phyloP scores from a whole-genome alignment of 352 stramenopile species.

The Phytophthora megakarya region DNA sequence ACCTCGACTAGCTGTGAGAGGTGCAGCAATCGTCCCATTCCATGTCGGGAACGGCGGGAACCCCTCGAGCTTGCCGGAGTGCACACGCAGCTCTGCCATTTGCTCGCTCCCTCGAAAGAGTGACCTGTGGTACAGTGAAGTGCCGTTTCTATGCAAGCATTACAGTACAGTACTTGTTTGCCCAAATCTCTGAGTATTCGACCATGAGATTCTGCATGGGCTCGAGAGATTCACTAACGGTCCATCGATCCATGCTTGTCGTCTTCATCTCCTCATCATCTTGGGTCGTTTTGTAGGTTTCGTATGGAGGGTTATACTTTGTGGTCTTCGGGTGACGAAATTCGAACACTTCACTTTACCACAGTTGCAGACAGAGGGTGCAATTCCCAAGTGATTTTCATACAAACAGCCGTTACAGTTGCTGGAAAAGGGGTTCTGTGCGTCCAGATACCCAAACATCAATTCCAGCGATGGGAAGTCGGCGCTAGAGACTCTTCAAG shows the following conservation, averaged over 20 bases:
- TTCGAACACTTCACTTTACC: conserved; percentile 9
- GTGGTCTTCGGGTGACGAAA: too few species aligned
- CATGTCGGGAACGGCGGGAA: conserved; percentile 59
- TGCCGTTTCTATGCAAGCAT: conserved; percentile 13
- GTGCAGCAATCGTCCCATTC: conserved; percentile 53
- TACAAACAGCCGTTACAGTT: conserved; percentile 28
- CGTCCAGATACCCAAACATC: conserved; percentile 25
- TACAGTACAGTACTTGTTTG: not conserved
- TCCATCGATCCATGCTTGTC: not conserved
- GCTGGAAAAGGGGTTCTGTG: conserved; percentile 10
- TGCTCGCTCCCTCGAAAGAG: conserved; percentile 8
- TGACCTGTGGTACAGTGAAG: conserved; percentile 10
- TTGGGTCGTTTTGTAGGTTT: too few species aligned
- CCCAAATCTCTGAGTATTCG: conserved; percentile 4
- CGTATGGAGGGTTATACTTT: too few species aligned
- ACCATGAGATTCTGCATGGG: conserved; percentile 24
- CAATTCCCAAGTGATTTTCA: conserved; percentile 19
- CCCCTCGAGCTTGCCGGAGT: conserved; percentile 42
- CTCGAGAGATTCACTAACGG: too few species aligned
- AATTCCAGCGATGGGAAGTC: conserved; percentile 25
- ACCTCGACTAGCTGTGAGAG: not conserved
- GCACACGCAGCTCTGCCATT: conserved; percentile 41
- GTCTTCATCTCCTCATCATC: not conserved
- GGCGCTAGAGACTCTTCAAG: conserved; percentile 13
- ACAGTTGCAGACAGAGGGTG: conserved; percentile 14